Evolutionary conservation across 306 rosid genomes (phyloP).

Genomic region (Vigna angularis): DNA sequence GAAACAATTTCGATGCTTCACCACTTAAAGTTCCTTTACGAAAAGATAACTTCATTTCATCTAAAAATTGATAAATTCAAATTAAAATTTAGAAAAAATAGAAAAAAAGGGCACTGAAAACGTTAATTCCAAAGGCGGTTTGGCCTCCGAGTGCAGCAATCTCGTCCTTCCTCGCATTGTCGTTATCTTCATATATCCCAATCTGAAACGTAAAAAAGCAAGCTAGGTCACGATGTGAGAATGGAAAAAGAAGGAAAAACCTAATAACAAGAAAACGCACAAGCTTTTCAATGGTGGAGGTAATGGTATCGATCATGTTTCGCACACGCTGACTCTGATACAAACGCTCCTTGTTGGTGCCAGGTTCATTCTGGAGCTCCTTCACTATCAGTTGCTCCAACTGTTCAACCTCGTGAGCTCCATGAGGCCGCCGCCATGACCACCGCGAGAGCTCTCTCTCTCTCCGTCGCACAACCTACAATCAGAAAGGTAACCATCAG

Average conservation of each 20-base stretch:
- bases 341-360: constrained; percentile 73
- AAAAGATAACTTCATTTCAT: background rate
- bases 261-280: constrained; percentile 39
- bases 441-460: no score
- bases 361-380: constrained; percentile 85
- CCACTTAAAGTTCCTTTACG: background rate
- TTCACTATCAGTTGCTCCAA: constrained; percentile 84
- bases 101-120: constrained; percentile 81
- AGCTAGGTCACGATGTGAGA: background rate
- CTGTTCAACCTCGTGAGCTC: constrained; percentile 71
- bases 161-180: constrained; percentile 91
- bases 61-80: background rate
- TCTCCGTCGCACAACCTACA: no score
- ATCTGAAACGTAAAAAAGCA: constrained; percentile 51
- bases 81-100: background rate
- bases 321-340: constrained; percentile 90
- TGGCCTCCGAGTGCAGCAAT: constrained; percentile 98
- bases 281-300: constrained; percentile 71
- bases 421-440: no score
- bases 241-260: background rate
- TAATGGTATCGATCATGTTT: constrained; percentile 77
- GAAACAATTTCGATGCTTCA: background rate
- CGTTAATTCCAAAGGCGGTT: constrained; percentile 84
- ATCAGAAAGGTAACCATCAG: no score
- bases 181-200: constrained; percentile 85